Evolutionary conservation across 108 stramenopile species (phyloP).

Genomic region (Nitzschia palea): DNA sequence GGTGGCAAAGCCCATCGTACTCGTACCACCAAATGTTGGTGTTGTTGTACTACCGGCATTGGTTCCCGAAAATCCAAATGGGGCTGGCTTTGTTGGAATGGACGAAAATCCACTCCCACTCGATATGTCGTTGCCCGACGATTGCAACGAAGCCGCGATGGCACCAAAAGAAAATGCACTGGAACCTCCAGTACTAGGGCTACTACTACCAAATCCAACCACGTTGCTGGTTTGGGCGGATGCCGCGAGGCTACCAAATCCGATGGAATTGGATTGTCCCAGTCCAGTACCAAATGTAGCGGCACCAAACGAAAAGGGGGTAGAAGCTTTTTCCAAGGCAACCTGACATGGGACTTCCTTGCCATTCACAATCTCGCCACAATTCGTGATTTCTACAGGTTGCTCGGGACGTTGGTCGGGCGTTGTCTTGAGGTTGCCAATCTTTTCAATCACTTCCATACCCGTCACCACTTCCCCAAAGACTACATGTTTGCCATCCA

Average conservation of each 20-base stretch:
- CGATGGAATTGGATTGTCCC: not conserved
- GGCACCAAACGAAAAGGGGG: not conserved
- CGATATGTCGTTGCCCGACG: not conserved
- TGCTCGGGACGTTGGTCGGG: conserved; percentile 16
- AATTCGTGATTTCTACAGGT: conserved; percentile 20
- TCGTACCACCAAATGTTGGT: not conserved
- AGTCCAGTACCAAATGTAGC: not conserved
- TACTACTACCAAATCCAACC: not conserved
- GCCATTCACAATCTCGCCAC: conserved; percentile 31
- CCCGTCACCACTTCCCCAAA: conserved; percentile 82
- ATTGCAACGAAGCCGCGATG: not conserved
- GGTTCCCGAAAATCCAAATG: not conserved
- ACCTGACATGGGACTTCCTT: conserved; percentile 5
- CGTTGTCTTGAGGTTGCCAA: conserved; percentile 30
- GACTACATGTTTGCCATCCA: conserved; percentile 89
- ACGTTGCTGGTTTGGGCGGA: not conserved
- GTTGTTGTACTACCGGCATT: not conserved
- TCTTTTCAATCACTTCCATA: conserved; percentile 39
- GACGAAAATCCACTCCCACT: not conserved
- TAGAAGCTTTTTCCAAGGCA: not conserved
- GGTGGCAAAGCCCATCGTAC: not conserved
- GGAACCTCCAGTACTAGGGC: not conserved
- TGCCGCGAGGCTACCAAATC: not conserved
- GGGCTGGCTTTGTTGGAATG: not conserved
- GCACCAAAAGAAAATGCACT: conserved; percentile 2